Evolutionary conservation across 1,284 basidiomycete species (phyloP).

Genomic region (Apiotrichum laibachii): DNA sequence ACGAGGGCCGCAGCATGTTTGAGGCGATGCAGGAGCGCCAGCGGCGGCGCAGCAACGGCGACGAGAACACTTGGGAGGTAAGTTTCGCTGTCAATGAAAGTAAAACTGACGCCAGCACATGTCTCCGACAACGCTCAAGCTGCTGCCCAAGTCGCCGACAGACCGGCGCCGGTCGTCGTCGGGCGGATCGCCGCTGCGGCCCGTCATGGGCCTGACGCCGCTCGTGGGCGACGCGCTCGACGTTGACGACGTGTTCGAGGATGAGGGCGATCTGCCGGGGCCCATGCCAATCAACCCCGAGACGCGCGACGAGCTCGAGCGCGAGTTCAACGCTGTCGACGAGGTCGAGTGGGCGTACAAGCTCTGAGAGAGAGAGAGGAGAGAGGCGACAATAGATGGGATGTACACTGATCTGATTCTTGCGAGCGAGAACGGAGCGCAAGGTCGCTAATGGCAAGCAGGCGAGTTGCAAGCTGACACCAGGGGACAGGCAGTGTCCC

Average conservation of each 20-base stretch:
- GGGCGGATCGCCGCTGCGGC: constrained; percentile 68
- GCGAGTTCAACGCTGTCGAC: constrained; percentile 47
- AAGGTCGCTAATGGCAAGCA: too few species aligned
- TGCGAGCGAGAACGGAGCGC: too few species aligned
- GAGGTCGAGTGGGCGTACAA: constrained; percentile 50
- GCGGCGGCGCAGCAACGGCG: constrained; percentile 29
- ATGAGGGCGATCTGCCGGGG: constrained; percentile 64
- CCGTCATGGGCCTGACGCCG: constrained; percentile 70
- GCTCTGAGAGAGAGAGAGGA: not conserved
- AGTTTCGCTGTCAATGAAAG: constrained; percentile 36
- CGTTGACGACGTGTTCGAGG: constrained; percentile 59
- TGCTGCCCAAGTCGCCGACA: constrained; percentile 80
- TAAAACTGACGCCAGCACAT: constrained; percentile 64
- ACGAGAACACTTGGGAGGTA: constrained; percentile 91
- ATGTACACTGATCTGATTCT: too few species aligned
- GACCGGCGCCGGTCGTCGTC: constrained; percentile 63
- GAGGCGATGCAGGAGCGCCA: constrained; percentile 53
- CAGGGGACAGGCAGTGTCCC: too few species aligned
- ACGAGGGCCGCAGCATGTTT: constrained; percentile 60
- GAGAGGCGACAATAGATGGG: too few species aligned
- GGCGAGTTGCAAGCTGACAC: too few species aligned
- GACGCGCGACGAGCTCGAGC: constrained; percentile 46
- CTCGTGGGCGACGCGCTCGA: constrained; percentile 59
- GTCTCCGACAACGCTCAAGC: constrained; percentile 88
- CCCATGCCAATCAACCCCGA: constrained; percentile 61